A percentile compares a stretch with the other conserved stretches of the same genome.
These are phyloP conservation scores for Blastobotrys peoriensis DNA, from an alignment of 805 yeast species.

Conservation along the genomic window DNA sequence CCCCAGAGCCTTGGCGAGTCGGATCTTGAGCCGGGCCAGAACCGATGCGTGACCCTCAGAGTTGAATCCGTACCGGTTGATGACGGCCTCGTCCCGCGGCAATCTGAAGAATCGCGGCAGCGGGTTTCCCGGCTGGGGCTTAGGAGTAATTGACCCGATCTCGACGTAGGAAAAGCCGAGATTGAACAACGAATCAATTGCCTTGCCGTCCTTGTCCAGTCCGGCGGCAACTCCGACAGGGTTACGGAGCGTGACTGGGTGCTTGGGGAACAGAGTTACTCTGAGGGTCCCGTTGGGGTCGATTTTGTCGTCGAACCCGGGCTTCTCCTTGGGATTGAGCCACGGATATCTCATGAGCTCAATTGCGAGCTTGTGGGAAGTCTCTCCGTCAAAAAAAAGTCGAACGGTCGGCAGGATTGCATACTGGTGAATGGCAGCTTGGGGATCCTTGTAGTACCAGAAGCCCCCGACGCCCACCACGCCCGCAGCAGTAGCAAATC, in stretches of 20 bases:
- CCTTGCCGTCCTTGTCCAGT: slow-evolving; percentile 89
- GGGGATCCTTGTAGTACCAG: slow-evolving; percentile 62
- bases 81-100: slow-evolving; percentile 80
- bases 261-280: slow-evolving; percentile 26
- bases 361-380: slow-evolving; percentile 75
- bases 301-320: slow-evolving; percentile 22
- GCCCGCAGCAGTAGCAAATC: not conserved
- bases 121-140: slow-evolving; percentile 95
- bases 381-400: slow-evolving; percentile 69
- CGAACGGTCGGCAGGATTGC: slow-evolving; percentile 73
- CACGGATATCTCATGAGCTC: slow-evolving; percentile 48
- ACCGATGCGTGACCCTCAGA: slow-evolving; percentile 82
- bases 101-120: slow-evolving; percentile 84
- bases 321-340: slow-evolving; percentile 26
- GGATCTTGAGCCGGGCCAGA: slow-evolving; percentile 54
- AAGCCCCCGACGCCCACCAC: slow-evolving; percentile 5
- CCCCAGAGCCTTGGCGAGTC: slow-evolving; percentile 42
- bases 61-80: slow-evolving; percentile 92
- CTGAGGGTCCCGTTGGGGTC: slow-evolving; percentile 28
- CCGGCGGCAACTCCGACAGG: slow-evolving; percentile 97
- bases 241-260: slow-evolving; percentile 42
- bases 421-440: slow-evolving; percentile 79
- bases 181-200: slow-evolving; percentile 70
- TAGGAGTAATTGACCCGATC: slow-evolving; percentile 88
- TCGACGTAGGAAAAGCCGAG: slow-evolving; percentile 87